Base-by-base conservation (phyloP, 2,329 filamentous ascomycete species). In the Phialemoniopsis sp. region DNA sequence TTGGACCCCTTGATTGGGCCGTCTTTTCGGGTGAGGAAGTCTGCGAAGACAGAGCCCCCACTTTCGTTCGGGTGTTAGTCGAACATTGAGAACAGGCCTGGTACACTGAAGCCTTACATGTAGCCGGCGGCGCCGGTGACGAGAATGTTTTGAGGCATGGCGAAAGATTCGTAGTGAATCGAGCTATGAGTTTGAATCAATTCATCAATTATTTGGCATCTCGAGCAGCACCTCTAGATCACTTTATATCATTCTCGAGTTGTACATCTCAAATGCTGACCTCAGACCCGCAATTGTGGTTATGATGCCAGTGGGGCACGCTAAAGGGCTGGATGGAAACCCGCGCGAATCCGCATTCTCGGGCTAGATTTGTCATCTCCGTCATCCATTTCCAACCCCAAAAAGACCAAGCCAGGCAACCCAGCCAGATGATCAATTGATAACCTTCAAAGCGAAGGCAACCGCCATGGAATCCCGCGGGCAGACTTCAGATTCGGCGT, bases 41-140 rank as follows among this genome's bases (percentile, higher is more conserved):
- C 53, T 1, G 60, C 53, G 17, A 66, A 29, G 17, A 66, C 32
- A 17, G 63, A 63, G 13, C 63, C 63, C 13, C 63, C 60, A 3
- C 60, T 62, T 31, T 26, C 13, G 26, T 14, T 12, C 2, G n/a
- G n/a, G n/a, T 4, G 18, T 39, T 46, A 46, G 37, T 26, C 21
- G 10, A 10, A 26, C 21, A 26, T 15, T 10, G 6, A 18, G 19
- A 9, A 4, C 3, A 26, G 21, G 10, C 10, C 21, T 26, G 21
- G 10, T 7, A 8, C 16, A 6, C 12, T 16, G 13, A 34, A 15
- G 21, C 13, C 38, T 9, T 45, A 51, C 59, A 63, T 57, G 49
- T 59, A 63, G 28, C 60, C 60, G 19, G 56, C 60, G 14, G 57
- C 58, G 29, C 59, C 60, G 32, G 60, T 63, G 42, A 63, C 52